phyloP scores from a whole-genome alignment of 441 rosid species.

The Eruca vesicaria region DNA sequence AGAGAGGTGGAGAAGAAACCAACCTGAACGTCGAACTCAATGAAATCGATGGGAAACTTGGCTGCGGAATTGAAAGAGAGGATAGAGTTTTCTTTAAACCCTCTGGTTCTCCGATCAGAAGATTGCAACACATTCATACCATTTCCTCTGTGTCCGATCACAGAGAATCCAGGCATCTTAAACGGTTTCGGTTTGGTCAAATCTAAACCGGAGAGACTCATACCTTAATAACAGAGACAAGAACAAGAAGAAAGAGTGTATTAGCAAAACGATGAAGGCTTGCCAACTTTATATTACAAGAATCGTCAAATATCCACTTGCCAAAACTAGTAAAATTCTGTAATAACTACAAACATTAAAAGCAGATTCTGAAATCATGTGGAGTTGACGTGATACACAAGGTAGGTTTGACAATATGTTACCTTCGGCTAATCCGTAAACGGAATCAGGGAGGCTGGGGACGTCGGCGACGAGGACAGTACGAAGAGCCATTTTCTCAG shows the following conservation, averaged over 20 bases:
- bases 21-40: slow-evolving; percentile 98
- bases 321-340: background rate
- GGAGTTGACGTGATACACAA: background rate
- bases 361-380: background rate
- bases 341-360: background rate
- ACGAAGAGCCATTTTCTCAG: slow-evolving; percentile 46
- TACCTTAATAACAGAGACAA: background rate
- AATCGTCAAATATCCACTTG: background rate
- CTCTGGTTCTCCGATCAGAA: slow-evolving; percentile 61
- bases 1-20: background rate
- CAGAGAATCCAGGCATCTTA: slow-evolving; percentile 60
- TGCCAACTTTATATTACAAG: background rate
- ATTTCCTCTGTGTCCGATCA: slow-evolving; percentile 85
- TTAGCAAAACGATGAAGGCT: background rate
- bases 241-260: background rate
- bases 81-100: slow-evolving; percentile 73
- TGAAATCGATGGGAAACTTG: slow-evolving; percentile 63
- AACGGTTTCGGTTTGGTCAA: slow-evolving; percentile 43
- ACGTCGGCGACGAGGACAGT: slow-evolving; percentile 70
- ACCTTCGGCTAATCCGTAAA: slow-evolving; percentile 32
- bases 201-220: slow-evolving; percentile 2
- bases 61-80: slow-evolving; percentile 78
- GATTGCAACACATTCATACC: slow-evolving; percentile 79
- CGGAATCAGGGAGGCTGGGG: slow-evolving; percentile 50
- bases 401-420: background rate